Evolutionary conservation across 371 early-diverging fungal species (phyloP), one percentile per base, ranked within the genome.

Genomic region (Actinomortierella wolfii): DNA sequence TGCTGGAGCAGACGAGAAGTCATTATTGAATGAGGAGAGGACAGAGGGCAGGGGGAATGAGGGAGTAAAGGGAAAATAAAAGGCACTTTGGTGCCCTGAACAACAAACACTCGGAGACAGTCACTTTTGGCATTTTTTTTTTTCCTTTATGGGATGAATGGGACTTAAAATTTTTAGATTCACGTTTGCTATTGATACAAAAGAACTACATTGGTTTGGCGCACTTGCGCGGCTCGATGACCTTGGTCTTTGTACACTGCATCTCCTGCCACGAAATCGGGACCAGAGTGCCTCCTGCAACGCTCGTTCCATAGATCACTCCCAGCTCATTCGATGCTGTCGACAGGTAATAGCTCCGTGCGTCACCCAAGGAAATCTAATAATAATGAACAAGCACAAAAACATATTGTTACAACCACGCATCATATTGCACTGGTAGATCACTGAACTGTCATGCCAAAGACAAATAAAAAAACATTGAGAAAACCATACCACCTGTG

Each of bases 211-310:
- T 71, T 23, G 96, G 94, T 77, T 96, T 97, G 23, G 97, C 96
- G 65, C 97, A 97, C 81, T 97, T 97, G 55, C 97, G 83, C 59
- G 84, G 84, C 68, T 96, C 97, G 39, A 93, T 83, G 0, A 80
- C 83, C 64, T 88, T 86, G 2, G 97, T 96, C 68, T 89, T 91
- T 13, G 98, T 92, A 70, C 96, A 96, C 59, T 95, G 90, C 98
- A 98, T 98, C 67, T 96, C 89, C 76, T 96, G 92, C 98, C 98
- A 98, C 29, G 94, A 94, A 47, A 97, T 88, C 1, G 98, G 98
- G 42, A 96, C 83, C 95, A 98, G 92, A 0, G 96, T 88, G 42
- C 88, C 89, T 43, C 97, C 91, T 46, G 93, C 91, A 15, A 87
- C 81, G 77, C 95, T 94, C 45, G 89, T 90, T 8, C 97, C 97